A percentile compares a stretch with the other conserved stretches of the same genome.
Evolutionary conservation across 768 basidiomycete species (phyloP).

Genomic region (Dacryopinax primogenitus): DNA sequence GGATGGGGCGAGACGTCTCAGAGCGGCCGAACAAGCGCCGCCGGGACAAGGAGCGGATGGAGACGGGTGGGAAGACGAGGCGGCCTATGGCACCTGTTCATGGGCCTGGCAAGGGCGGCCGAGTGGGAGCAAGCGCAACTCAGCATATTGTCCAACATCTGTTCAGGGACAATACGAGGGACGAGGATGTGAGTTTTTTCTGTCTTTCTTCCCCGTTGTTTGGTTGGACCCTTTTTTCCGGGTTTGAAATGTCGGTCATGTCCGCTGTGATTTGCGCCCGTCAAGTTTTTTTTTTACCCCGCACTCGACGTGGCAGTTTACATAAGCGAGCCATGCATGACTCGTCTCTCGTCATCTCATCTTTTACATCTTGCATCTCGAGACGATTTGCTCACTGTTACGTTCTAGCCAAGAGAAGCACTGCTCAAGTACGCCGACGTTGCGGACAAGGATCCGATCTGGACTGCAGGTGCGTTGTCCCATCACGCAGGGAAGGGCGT

Average conservation of each 20-base stretch:
- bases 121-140: conserved; percentile 92
- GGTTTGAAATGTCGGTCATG: neutral
- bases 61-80: conserved; percentile 72
- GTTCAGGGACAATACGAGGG: conserved; percentile 78
- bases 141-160: conserved; percentile 93
- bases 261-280: neutral
- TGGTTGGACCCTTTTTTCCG: neutral
- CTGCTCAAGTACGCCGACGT: conserved; percentile 79
- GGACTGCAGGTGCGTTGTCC: conserved; percentile 66
- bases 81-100: conserved; percentile 85
- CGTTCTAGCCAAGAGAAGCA: conserved; percentile 80
- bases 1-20: conserved; percentile 78
- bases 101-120: conserved; percentile 85
- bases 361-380: neutral
- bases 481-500: no score
- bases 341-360: neutral
- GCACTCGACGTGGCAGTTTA: neutral
- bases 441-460: conserved; percentile 66
- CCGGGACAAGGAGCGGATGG: conserved; percentile 74
- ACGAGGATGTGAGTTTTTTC: conserved; percentile 74
- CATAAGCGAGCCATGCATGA: neutral
- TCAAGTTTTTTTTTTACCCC: neutral
- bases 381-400: conserved; percentile 14
- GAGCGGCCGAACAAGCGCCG: conserved; percentile 66
- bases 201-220: neutral